Percentiles rank a stretch among this genome's conserved stretches.
phyloP scores from a whole-genome alignment of 1,284 basidiomycete genomes.

The Apiotrichum siamense region DNA sequence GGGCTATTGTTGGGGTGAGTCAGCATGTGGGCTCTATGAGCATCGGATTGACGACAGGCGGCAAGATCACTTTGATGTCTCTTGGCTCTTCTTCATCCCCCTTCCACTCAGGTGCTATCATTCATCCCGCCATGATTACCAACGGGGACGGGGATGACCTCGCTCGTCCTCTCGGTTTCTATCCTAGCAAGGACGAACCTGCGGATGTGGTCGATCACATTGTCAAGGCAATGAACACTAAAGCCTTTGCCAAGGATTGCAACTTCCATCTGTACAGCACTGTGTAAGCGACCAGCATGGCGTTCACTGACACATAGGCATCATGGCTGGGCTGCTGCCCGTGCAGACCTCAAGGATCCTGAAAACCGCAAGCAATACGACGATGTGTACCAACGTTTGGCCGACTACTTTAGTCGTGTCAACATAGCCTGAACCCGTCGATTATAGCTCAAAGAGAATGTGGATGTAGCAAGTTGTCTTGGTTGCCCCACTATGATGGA shows the following conservation, averaged over 20 bases:
- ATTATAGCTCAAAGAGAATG: not conserved
- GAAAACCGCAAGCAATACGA: constrained; percentile 63
- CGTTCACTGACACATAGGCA: constrained; percentile 49
- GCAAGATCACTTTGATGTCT: constrained; percentile 33
- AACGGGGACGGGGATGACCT: constrained; percentile 34
- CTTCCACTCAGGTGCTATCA: constrained; percentile 31
- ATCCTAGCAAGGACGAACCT: constrained; percentile 37
- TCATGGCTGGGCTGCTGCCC: constrained; percentile 67
- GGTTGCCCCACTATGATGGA: no score
- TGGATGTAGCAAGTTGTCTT: not conserved
- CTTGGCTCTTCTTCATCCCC: constrained; percentile 15
- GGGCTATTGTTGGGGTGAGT: constrained; percentile 43
- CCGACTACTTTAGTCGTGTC: constrained; percentile 50
- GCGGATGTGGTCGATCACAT: constrained; percentile 33
- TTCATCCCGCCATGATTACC: constrained; percentile 42
- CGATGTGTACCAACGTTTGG: constrained; percentile 58
- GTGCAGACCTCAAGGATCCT: constrained; percentile 58
- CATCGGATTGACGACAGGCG: constrained; percentile 21
- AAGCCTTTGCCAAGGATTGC: constrained; percentile 22
- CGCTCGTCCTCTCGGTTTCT: constrained; percentile 35
- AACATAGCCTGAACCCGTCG: not conserved
- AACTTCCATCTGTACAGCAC: constrained; percentile 37
- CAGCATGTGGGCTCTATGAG: no score
- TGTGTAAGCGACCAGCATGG: no score
- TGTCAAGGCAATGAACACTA: constrained; percentile 17